These are phyloP conservation scores for Massospora cicadina DNA, from an alignment of 371 early-diverging fungal genomes.

Conservation along the genomic window DNA sequence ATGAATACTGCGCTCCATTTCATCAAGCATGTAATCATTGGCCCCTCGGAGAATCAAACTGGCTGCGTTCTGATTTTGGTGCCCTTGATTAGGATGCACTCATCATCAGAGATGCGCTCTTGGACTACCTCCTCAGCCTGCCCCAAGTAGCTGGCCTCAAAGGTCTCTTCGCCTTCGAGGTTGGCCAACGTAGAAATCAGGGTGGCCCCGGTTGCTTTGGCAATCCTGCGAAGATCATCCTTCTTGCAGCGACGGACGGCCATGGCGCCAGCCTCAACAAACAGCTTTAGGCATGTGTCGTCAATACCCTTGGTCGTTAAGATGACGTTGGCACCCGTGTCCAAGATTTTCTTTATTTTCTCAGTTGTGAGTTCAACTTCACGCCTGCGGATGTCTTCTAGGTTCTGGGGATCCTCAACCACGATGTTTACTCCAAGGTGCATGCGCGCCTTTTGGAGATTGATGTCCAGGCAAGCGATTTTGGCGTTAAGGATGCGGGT, in stretches of 20 bases:
- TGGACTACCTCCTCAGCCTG: constrained; percentile 91
- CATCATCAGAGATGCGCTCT: constrained; percentile 94
- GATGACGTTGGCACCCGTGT: constrained; percentile 95
- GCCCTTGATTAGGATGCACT: constrained; percentile 92
- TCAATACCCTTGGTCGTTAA: constrained; percentile 99
- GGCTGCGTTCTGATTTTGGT: constrained; percentile 77
- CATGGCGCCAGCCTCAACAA: constrained; percentile 87
- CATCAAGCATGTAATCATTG: constrained; percentile 97
- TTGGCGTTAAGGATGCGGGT: constrained; percentile 76
- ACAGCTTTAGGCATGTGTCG: constrained; percentile 94
- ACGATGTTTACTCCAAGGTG: constrained; percentile 95
- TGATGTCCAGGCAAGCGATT: constrained; percentile 99
- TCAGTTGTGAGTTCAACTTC: constrained; percentile 95
- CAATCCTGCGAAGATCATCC: constrained; percentile 96
- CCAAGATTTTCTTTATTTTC: constrained; percentile 89
- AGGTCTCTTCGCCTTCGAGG: constrained; percentile 94
- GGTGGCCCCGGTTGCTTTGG: constrained; percentile 93
- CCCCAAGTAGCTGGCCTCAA: constrained; percentile 82
- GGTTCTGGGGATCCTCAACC: constrained; percentile 93
- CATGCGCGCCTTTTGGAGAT: constrained; percentile 98
- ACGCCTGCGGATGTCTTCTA: constrained; percentile 95
- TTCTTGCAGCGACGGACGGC: constrained; percentile 95
- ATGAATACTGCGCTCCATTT: constrained; percentile 98
- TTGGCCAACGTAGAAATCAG: constrained; percentile 94
- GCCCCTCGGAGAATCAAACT: constrained; percentile 97